phyloP scores from a whole-genome alignment of 352 stramenopile species.

The Phytophthora litchii region DNA sequence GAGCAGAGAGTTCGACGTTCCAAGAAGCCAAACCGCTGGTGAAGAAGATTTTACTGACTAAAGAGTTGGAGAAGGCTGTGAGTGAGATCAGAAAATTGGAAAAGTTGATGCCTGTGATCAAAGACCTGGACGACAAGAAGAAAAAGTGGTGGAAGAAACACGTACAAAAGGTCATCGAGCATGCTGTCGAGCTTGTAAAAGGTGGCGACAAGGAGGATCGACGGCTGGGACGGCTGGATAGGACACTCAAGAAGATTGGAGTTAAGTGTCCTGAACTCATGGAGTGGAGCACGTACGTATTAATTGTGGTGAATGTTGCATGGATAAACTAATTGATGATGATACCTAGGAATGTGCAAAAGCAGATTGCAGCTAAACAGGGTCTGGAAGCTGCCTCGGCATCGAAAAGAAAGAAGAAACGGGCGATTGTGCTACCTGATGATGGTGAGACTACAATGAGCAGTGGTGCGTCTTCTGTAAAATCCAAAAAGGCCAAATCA shows the following conservation, averaged over 20 bases:
- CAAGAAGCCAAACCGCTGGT: constrained; percentile 25
- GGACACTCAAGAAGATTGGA: constrained; percentile 20
- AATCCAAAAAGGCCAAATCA: constrained; percentile 9
- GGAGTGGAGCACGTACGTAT: constrained; percentile 25
- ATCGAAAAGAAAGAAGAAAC: constrained; percentile 40
- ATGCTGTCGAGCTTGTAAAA: constrained; percentile 18
- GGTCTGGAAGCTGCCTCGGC: not conserved
- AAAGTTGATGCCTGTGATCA: constrained; percentile 22
- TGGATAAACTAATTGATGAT: not conserved
- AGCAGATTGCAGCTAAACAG: constrained; percentile 14
- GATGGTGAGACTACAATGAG: constrained; percentile 12
- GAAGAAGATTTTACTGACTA: constrained; percentile 14
- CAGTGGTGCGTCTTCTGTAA: not conserved
- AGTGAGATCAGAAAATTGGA: constrained; percentile 16
- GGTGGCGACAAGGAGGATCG: not conserved
- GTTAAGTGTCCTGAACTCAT: constrained; percentile 30
- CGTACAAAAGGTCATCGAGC: constrained; percentile 16
- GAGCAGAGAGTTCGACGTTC: not conserved
- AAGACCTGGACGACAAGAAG: constrained; percentile 23
- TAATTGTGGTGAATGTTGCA: not conserved
- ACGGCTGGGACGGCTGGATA: constrained; percentile 7
- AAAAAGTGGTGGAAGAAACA: constrained; percentile 37
- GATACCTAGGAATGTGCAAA: constrained; percentile 18
- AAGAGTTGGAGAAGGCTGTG: constrained; percentile 14
- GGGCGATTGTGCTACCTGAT: constrained; percentile 23